These are phyloP conservation scores for Rhodotorula sp. DNA, from an alignment of 1,284 basidiomycete species.

Conservation along the genomic window DNA sequence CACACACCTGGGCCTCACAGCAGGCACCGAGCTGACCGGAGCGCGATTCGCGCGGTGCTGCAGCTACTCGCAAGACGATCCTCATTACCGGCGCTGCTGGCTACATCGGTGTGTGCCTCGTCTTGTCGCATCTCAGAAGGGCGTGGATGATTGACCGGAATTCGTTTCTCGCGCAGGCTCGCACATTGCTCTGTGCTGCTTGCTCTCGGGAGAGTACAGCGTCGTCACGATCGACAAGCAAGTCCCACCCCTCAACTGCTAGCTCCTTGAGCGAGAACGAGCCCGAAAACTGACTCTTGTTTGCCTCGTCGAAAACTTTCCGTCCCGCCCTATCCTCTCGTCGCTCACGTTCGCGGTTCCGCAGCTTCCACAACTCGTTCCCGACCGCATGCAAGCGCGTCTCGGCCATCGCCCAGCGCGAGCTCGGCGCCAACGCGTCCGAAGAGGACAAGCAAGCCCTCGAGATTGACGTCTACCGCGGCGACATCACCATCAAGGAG, in stretches of 20 bases:
- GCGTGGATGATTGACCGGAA: background rate
- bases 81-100: conserved; percentile 42
- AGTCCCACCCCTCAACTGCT: background rate
- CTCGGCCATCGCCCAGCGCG: conserved; percentile 50
- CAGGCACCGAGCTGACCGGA: no score
- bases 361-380: conserved; percentile 53
- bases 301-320: background rate
- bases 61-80: conserved; percentile 37
- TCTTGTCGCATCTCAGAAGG: background rate
- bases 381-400: conserved; percentile 51
- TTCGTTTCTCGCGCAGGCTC: conserved; percentile 40
- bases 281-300: no score
- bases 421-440: conserved; percentile 49
- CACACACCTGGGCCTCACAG: no score
- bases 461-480: conserved; percentile 66
- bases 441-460: conserved; percentile 49
- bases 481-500: conserved; percentile 70
- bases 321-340: background rate
- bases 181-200: conserved; percentile 51
- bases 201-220: conserved; percentile 50
- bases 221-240: conserved; percentile 49
- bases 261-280: no score
- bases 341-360: background rate
- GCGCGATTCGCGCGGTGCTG: background rate
- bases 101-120: conserved; percentile 42